Base-by-base conservation (phyloP, 306 rosid genomes). In the Begonia masoniana region DNA sequence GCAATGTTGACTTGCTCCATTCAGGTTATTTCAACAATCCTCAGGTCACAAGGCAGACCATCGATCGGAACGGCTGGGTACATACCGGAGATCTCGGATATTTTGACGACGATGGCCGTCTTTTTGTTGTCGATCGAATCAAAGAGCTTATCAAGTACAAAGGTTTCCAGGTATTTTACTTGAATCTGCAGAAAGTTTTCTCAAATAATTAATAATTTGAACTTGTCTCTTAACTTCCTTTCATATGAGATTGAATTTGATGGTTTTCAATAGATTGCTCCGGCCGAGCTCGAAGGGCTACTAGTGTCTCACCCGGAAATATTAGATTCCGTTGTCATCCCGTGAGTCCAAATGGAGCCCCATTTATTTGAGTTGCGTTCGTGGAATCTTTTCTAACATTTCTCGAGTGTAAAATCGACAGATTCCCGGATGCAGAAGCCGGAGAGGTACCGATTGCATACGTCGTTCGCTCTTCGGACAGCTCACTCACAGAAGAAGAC, bases 81-180 rank as follows among this genome's bases (percentile, higher is more conserved):
- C 97, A 83, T 74, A 91, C 97, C 0, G 97, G 97, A 67, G 97
- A 91, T 77, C 88, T 91, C 31, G 97, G 97, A 71, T 91, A 91
- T 61, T 74, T 91, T 58, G 84, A 91, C 54, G 94, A 70, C 58
- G 72, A 75, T 0, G 96, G 97, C 19, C 65, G 71, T 12, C 85
- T 91, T 67, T 85, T 47, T 75, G 94, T 85, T 51, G 97, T 91
- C 57, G 97, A 91, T 54, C 80, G 97, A 55, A 78, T 91, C 57
- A 91, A 91, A 71, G 97, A 91, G 71, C 84, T 91, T 64, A 85
- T 91, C 62, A 91, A 91, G 77, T 91, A 77, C 67, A 85, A 91
- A 73, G 97, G 97, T 16, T 91, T 71, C 61, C 97, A 91, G 94
- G 97, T 82, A 56, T 31, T 31, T 31, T 5, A 31, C 39, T 4